These are phyloP conservation scores for Podosphaera fusca DNA, from an alignment of 2,329 filamentous ascomycete genomes.

Conservation along the genomic window DNA sequence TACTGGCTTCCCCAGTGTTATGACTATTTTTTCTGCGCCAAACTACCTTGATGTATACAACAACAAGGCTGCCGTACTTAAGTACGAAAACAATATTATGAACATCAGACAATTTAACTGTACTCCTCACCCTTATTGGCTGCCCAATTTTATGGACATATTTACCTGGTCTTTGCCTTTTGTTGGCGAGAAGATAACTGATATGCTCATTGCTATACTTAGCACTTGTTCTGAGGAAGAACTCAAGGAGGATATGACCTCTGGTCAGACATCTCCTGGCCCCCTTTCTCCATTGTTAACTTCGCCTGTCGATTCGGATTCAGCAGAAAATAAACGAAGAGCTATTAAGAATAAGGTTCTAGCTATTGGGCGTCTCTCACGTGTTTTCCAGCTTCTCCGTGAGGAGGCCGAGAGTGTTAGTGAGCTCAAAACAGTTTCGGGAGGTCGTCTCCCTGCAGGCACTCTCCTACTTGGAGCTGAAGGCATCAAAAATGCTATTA, in stretches of 20 bases:
- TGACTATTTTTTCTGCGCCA: conserved; percentile 98
- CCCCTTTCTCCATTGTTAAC: conserved; percentile 51
- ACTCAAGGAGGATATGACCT: conserved; percentile 68
- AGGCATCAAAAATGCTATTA: conserved; percentile 96
- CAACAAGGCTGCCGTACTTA: conserved; percentile 96
- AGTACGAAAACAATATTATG: conserved; percentile 99
- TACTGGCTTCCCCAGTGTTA: conserved; percentile 94
- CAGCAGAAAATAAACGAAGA: conserved; percentile 78
- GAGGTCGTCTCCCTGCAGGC: conserved; percentile 75
- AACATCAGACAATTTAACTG: conserved; percentile 99
- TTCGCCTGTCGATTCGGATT: conserved; percentile 45
- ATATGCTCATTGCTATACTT: conserved; percentile 96
- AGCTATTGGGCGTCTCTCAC: conserved; percentile 84
- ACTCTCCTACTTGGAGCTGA: conserved; percentile 96
- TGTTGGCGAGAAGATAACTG: conserved; percentile 95
- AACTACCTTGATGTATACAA: conserved; percentile 99
- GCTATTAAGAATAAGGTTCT: conserved; percentile 99
- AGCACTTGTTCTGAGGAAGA: conserved; percentile 99
- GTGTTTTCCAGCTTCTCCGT: conserved; percentile 93
- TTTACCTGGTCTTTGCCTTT: conserved; percentile 99
- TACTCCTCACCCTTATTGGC: conserved; percentile 96
- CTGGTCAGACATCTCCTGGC: conserved; percentile 34
- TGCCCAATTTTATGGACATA: conserved; percentile 99
- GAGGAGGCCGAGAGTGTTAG: conserved; percentile 95
- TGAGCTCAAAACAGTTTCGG: conserved; percentile 89